Conservation (phyloP, 164 flowering plant species). For the Cinnamomum chago region DNA sequence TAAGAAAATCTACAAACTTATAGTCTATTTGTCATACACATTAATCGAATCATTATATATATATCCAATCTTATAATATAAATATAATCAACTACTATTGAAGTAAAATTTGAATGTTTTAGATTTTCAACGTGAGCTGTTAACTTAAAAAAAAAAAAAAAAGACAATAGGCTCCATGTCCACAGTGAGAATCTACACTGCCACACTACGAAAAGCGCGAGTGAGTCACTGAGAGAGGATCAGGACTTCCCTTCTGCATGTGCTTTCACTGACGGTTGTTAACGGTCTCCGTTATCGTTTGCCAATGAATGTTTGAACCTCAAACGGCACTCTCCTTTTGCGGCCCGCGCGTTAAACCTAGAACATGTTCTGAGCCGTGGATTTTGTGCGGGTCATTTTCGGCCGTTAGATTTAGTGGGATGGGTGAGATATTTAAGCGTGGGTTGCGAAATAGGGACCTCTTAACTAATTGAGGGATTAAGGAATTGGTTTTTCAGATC, state of each 20-base stretch:
- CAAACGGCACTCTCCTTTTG: constrained; percentile 64
- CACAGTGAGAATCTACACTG: too few relatives aligned
- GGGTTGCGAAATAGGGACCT: background rate
- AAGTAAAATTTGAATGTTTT: too few relatives aligned
- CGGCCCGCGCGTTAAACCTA: background rate
- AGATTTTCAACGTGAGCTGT: background rate
- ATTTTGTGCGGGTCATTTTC: background rate
- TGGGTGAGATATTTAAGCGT: background rate
- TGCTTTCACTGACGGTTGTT: constrained; percentile 27
- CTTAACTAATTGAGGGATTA: background rate
- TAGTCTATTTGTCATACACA: too few relatives aligned
- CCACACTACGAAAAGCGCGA: too few relatives aligned
- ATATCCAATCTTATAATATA: too few relatives aligned
- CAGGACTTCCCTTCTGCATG: too few relatives aligned
- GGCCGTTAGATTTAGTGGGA: background rate
- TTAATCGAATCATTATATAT: too few relatives aligned
- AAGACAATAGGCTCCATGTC: background rate
- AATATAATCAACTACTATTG: too few relatives aligned
- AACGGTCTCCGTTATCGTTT: constrained; percentile 30
- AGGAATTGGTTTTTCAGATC: too few relatives aligned
- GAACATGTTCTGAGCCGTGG: background rate
- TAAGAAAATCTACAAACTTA: too few relatives aligned
- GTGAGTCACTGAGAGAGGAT: too few relatives aligned
- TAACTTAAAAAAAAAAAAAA: background rate
- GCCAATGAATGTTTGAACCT: constrained; percentile 69